These are phyloP conservation scores for Gossypium lobatum DNA, from an alignment of 441 rosid genomes.

Conservation along the genomic window DNA sequence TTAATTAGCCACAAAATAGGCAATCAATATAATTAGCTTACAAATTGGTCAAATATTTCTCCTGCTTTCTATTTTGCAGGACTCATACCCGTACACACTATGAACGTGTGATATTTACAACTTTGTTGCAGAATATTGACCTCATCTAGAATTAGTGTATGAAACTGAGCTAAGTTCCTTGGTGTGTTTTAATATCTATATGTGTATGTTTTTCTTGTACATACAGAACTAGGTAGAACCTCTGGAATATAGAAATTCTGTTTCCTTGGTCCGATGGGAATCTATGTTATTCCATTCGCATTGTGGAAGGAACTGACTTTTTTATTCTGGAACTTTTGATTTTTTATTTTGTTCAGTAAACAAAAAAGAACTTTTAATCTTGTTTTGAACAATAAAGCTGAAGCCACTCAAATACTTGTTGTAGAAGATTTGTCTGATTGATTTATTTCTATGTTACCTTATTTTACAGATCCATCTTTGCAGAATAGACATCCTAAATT, in stretches of 20 bases:
- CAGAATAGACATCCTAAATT: constrained; percentile 57
- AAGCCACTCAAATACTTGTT: not conserved
- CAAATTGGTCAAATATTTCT: not conserved
- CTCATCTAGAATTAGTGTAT: not conserved
- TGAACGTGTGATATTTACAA: not conserved
- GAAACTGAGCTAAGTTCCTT: not conserved
- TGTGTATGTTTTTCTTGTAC: not conserved
- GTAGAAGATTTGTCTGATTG: not conserved
- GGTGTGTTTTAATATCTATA: not conserved
- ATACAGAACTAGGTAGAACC: not conserved
- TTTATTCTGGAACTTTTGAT: not conserved
- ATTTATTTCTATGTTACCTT: constrained; percentile 17
- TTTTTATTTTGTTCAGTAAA: not conserved
- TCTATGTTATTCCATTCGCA: constrained; percentile 1
- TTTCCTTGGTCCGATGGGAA: not conserved
- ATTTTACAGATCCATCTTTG: constrained; percentile 66
- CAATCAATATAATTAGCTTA: not conserved
- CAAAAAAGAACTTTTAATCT: not conserved
- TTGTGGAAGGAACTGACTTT: not conserved
- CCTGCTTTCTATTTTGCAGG: not conserved
- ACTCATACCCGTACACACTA: not conserved
- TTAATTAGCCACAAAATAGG: not conserved
- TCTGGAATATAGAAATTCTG: not conserved
- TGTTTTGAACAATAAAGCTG: not conserved
- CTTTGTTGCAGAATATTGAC: not conserved